Evolutionary conservation across 108 stramenopile genomes (phyloP).

Genomic region (Discostella pseudostelligera): DNA sequence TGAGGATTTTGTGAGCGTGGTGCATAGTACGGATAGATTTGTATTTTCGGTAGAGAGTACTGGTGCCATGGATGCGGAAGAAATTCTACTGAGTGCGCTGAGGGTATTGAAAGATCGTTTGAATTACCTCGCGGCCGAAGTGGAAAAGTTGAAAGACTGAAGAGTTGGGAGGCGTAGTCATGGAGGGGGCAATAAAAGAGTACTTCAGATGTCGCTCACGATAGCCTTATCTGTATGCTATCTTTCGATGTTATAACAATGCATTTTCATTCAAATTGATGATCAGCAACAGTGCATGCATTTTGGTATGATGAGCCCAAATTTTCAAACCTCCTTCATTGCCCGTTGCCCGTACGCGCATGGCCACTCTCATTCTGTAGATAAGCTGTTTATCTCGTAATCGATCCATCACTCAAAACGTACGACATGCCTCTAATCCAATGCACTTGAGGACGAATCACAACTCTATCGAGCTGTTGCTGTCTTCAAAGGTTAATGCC

Average conservation of each 20-base stretch:
- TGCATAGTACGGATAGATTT: slow-evolving; percentile 66
- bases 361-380: too few relatives aligned
- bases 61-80: slow-evolving; percentile 88
- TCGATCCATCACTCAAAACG: not conserved
- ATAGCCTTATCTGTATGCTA: too few relatives aligned
- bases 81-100: slow-evolving; percentile 72
- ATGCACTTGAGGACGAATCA: slow-evolving; percentile 3
- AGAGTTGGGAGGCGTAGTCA: too few relatives aligned
- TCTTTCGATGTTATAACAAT: not conserved
- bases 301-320: too few relatives aligned
- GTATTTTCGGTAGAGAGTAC: slow-evolving; percentile 88
- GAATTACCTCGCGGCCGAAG: slow-evolving; percentile 75
- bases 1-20: slow-evolving; percentile 81
- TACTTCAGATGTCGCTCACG: too few relatives aligned
- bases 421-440: not conserved
- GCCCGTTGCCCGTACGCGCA: too few relatives aligned
- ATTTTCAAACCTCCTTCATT: too few relatives aligned
- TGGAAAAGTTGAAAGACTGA: slow-evolving; percentile 83
- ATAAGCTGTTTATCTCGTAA: too few relatives aligned
- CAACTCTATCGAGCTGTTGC: slow-evolving; percentile 4
- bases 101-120: slow-evolving; percentile 80
- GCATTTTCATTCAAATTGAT: too few relatives aligned
- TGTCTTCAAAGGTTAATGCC: slow-evolving; percentile 67
- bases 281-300: too few relatives aligned
- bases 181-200: too few relatives aligned